Evolutionary conservation across 2,329 filamentous ascomycete species (phyloP).

Genomic region (Juglanconis sp.): DNA sequence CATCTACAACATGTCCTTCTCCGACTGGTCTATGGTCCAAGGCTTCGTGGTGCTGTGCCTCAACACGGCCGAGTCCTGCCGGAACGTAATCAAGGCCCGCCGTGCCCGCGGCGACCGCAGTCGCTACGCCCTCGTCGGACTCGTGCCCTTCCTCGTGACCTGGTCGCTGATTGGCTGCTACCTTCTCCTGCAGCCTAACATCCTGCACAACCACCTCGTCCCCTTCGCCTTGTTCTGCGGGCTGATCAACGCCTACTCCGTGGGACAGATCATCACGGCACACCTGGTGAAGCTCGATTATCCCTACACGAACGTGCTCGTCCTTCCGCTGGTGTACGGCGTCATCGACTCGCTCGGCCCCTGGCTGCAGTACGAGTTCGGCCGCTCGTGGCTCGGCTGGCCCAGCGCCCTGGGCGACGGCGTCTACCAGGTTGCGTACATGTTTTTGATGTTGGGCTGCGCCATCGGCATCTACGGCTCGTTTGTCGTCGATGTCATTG

Average conservation of each 20-base stretch:
- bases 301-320: conserved; percentile 85
- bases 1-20: conserved; percentile 80
- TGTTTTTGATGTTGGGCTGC: conserved; percentile 83
- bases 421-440: conserved; percentile 86
- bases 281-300: conserved; percentile 86
- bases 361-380: conserved; percentile 49
- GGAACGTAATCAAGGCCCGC: conserved; percentile 81
- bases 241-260: conserved; percentile 88
- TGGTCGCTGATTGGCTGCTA: conserved; percentile 79
- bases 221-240: conserved; percentile 88
- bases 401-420: conserved; percentile 70
- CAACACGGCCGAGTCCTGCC: conserved; percentile 76
- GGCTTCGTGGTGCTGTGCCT: conserved; percentile 76
- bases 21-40: conserved; percentile 89
- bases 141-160: conserved; percentile 74
- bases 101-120: conserved; percentile 69
- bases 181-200: conserved; percentile 78
- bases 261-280: conserved; percentile 92
- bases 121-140: conserved; percentile 73
- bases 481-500: conserved; percentile 95
- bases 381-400: conserved; percentile 68
- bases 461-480: conserved; percentile 92
- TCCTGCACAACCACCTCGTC: conserved; percentile 78
- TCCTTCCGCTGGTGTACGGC: conserved; percentile 72
- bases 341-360: conserved; percentile 80